phyloP scores from a whole-genome alignment of 352 stramenopile genomes.

The Lagenidium sp. region DNA sequence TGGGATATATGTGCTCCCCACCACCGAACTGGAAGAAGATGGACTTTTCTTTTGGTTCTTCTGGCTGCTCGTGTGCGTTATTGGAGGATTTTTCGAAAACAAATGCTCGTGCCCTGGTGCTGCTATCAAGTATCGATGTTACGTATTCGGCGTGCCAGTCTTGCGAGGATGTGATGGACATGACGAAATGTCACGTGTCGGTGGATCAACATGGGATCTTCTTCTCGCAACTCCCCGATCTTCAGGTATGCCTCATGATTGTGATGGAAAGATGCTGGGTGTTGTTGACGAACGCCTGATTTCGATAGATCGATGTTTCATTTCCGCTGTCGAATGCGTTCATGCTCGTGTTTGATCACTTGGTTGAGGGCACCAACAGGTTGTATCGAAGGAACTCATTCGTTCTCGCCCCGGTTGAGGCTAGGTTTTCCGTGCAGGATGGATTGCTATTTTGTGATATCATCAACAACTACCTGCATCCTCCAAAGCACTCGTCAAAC shows the following conservation, averaged over 20 bases:
- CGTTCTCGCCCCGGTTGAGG: constrained; percentile 72
- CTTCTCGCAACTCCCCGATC: constrained; percentile 78
- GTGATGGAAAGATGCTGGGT: too few species aligned
- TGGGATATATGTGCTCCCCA: constrained; percentile 54
- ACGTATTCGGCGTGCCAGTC: constrained; percentile 61
- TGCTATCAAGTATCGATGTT: constrained; percentile 58
- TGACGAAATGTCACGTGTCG: constrained; percentile 76
- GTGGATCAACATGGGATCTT: constrained; percentile 77
- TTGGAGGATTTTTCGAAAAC: constrained; percentile 72
- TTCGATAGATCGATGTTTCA: constrained; percentile 60
- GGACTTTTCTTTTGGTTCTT: constrained; percentile 59
- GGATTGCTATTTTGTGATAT: constrained; percentile 77
- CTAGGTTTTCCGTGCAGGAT: constrained; percentile 83
- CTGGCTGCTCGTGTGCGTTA: constrained; percentile 65
- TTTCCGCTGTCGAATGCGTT: constrained; percentile 81
- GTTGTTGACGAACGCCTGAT: neutral
- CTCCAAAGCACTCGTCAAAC: constrained; percentile 1
- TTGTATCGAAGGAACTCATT: constrained; percentile 68
- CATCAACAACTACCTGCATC: constrained; percentile 76
- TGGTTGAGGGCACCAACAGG: constrained; percentile 46
- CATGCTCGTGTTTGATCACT: constrained; percentile 73
- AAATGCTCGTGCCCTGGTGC: constrained; percentile 63
- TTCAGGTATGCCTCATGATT: constrained; percentile 69
- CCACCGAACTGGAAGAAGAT: constrained; percentile 73
- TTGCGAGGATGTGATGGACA: constrained; percentile 34